Base-by-base conservation (phyloP, 129 eudicot species). In the Escallonia herrerae region DNA sequence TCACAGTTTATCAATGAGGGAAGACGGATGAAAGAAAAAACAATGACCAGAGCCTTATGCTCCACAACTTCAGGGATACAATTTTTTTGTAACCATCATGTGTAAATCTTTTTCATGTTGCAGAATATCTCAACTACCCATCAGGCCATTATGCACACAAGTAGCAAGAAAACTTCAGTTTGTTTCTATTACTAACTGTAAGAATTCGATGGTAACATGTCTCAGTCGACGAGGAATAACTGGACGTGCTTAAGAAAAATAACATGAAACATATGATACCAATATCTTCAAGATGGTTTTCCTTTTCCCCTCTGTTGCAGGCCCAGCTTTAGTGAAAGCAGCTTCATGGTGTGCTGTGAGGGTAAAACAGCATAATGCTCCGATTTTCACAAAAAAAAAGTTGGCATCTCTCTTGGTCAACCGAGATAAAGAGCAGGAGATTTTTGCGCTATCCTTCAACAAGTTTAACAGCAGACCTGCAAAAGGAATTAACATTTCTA, bases 381-480 rank as follows among this genome's bases (percentile, higher is more conserved):
- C 77, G 58, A 64, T 58, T 40, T 43, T 40, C 40, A 62, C 60
- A 51, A 56, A 60, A 50, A n/a, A n/a, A 62, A n/a, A 56, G 57
- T 73, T 73, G 59, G 63, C 54, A 59, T 70, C 60, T 39, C 54
- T 67, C 72, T 71, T 80, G 43, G 67, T 58, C 12, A 64, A 52
- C 70, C 43, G 60, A 63, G 48, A 47, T 63, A 65, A 58, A 70
- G 12, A 41, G 64, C 37, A 60, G 51, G 50, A 14, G 50, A 76
- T 58, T 43, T 61, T 8, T 63, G 51, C 55, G 64, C 66, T 76
- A 87, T 76, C 97, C 90, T 76, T 91, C 90, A 56, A 84, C 90
- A 45, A 91, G 72, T 84, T 82, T 91, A 47, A 91, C 95, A 54
- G 94, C 79, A 47, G 90, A 45, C 72, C 95, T 87, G 87, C 78